Base-by-base conservation (phyloP, 495 filamentous ascomycete genomes). In the Viridothelium virens region DNA sequence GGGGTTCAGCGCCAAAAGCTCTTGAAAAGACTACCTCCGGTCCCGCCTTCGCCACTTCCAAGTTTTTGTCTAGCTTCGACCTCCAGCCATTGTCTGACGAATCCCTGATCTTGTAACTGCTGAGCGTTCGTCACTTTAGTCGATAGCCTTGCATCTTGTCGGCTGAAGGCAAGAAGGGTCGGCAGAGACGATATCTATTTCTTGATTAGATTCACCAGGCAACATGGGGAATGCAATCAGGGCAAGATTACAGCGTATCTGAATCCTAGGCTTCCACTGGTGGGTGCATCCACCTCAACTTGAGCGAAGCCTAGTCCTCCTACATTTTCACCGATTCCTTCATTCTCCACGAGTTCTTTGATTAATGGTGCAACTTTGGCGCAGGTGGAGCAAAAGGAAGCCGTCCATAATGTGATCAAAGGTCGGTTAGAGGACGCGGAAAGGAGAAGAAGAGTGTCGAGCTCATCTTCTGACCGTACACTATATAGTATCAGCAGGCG, bases 341-440 rank as follows among this genome's bases (percentile, higher is more conserved):
- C 79, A 33, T 74, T 56, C 66, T 84, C 77, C 41, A 89, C 74
- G 37, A 88, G 70, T 4, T 79, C 73, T 33, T 74, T 70, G 0
- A 90, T 25, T 9, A 88, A 69, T 5, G 86, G 85, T 2, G 75
- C 76, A 25, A 89, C 79, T 16, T 74, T 69, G 36, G 77, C 77
- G 74, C 87, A 91, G 9, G 82, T 83, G 7, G 80, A 72, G 73
- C 86, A 89, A 75, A 81, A 89, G 9, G 83, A 85, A 0, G 88
- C 81, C 1, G 85, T 88, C 88, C 87, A 91, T 14, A 90, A 76
- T 1, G 88, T 90, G 39, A 90, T 77, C 5, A 90, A 76, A 5
- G 87, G 84, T n/a, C 75, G 79, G 31, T 80, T 75, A 9, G 79
- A 76, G n/a, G 82, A 80, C 2, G 86, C 80, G 0, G 85, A 84